phyloP scores from a whole-genome alignment of 2,329 filamentous ascomycete genomes.

The Aspergillus sp. region DNA sequence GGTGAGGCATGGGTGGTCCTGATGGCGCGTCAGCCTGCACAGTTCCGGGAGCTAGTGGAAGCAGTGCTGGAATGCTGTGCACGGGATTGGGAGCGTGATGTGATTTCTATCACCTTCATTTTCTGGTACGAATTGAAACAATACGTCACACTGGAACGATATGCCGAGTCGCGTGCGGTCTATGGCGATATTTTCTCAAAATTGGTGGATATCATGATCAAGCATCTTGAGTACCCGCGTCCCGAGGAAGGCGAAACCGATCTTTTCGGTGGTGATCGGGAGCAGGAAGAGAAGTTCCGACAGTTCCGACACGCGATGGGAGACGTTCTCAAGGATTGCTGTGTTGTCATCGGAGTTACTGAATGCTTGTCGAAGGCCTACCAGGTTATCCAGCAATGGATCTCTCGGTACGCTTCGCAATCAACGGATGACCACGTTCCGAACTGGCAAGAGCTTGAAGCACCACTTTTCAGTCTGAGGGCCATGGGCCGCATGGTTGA shows the following conservation, averaged over 20 bases:
- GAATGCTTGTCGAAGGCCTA: conserved; percentile 90
- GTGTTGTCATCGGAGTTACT: conserved; percentile 90
- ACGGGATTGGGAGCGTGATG: conserved; percentile 83
- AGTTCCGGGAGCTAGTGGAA: conserved; percentile 84
- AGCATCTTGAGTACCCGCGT: conserved; percentile 81
- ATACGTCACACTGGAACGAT: conserved; percentile 86
- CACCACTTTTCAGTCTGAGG: conserved; percentile 89
- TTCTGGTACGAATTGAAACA: conserved; percentile 99
- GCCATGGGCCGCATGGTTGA: conserved; percentile 97
- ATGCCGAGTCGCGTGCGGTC: conserved; percentile 75
- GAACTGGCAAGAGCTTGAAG: conserved; percentile 94
- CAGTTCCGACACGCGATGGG: conserved; percentile 97
- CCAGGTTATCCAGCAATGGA: conserved; percentile 82
- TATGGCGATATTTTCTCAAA: conserved; percentile 81
- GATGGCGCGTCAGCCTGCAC: conserved; percentile 76
- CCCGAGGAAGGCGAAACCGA: conserved; percentile 76
- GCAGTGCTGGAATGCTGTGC: conserved; percentile 88
- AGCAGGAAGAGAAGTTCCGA: conserved; percentile 94
- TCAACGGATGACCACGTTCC: conserved; percentile 74
- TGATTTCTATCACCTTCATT: conserved; percentile 88
- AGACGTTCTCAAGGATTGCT: conserved; percentile 94
- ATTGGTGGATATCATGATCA: conserved; percentile 89
- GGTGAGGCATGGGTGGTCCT: conserved; percentile 93
- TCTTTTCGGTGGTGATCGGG: conserved; percentile 91
- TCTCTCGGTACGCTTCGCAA: conserved; percentile 74